A percentile compares a stretch with the other conserved stretches of the same genome.
Conservation (phyloP, 495 filamentous ascomycete species). For the Geopyxis carbonaria region DNA sequence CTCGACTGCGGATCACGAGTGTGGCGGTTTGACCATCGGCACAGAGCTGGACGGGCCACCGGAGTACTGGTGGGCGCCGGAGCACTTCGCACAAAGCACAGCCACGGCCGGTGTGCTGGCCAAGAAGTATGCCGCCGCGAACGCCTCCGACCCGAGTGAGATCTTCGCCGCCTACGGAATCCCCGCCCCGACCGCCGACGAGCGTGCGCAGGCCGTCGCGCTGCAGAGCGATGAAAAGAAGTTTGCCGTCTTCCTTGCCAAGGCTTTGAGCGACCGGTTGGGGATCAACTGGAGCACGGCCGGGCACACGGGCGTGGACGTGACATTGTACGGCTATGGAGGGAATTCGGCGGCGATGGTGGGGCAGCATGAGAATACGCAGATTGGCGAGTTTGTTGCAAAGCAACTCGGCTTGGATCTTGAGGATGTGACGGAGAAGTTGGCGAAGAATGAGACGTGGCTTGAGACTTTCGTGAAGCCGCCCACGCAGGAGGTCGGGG, state of each 20-base stretch:
- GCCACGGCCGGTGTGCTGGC: conserved; percentile 17
- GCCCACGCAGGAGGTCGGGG: conserved; percentile 8
- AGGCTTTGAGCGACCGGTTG: conserved; percentile 13
- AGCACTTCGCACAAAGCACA: conserved; percentile 14
- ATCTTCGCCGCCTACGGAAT: conserved; percentile 23
- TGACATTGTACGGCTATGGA: conserved; percentile 23
- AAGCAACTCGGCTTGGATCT: conserved; percentile 46
- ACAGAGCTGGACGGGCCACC: conserved; percentile 14
- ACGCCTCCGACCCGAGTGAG: conserved; percentile 6
- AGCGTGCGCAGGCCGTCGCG: conserved; percentile 15
- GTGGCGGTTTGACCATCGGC: conserved; percentile 26
- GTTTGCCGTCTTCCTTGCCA: conserved; percentile 13
- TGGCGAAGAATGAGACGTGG: conserved; percentile 31
- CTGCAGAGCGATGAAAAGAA: conserved; percentile 6
- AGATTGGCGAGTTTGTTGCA: conserved; percentile 48
- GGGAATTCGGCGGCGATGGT: conserved; percentile 26
- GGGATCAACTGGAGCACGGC: conserved; percentile 22
- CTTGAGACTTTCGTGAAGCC: conserved; percentile 15
- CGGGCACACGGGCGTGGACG: conserved; percentile 25
- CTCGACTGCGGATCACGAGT: conserved; percentile 28
- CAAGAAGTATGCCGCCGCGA: conserved; percentile 11
- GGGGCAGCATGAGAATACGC: conserved; percentile 58
- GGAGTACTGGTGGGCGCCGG: conserved; percentile 22
- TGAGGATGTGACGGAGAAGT: conserved; percentile 36
- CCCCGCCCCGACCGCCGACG: conserved; percentile 13